Evolutionary conservation across 2,329 filamentous ascomycete species (phyloP), one percentile per base, ranked within the genome.

Genomic region (Colletotrichum tabaci): DNA sequence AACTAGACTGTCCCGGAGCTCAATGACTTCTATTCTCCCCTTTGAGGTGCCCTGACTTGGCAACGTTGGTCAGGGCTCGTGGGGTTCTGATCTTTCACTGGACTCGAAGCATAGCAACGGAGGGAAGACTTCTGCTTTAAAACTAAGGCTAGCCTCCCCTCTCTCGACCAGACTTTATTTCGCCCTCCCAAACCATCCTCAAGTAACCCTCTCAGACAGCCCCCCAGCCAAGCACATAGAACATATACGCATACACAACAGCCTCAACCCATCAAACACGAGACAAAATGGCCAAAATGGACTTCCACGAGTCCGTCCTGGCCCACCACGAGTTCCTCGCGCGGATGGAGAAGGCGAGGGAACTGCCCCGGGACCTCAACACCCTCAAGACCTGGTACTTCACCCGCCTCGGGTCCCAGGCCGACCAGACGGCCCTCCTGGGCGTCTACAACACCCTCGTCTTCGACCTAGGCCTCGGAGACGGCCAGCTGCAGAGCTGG

Each of bases 381-480:
- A 42, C 49, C 38, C 47, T 63, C 35, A 38, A 53, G 49, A 55
- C 21, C 21, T 66, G 30, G 44, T 58, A 21, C 38, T 60, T 68
- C 50, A 62, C 53, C 35, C 61, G 44, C 21, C 35, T 42, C 2
- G 9, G 15, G 2, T 57, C 60, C 7, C 2, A 35, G 6, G 57
- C 50, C n/a, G 56, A 71, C 42, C 46, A 18, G n/a, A 18, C 38
- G 18, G 60, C 23, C 10, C 67, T 71, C 13, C 56, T 71, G 2
- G 42, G 42, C 30, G 35, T 71, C 13, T 71, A 71, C 50, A n/a
- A 47, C n/a, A 7, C 23, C 7, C 63, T 67, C 18, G 13, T 71
- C 30, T 10, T 46, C 15, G 30, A 44, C 13, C 50, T 67, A 15
- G 49, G 21, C 6, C 2, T 44, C 21, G 9, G 16, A 3, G 4